A percentile compares a stretch with the other conserved stretches of the same genome.
phyloP scores from a whole-genome alignment of 2,329 filamentous ascomycete genomes.

The Nemania abortiva region DNA sequence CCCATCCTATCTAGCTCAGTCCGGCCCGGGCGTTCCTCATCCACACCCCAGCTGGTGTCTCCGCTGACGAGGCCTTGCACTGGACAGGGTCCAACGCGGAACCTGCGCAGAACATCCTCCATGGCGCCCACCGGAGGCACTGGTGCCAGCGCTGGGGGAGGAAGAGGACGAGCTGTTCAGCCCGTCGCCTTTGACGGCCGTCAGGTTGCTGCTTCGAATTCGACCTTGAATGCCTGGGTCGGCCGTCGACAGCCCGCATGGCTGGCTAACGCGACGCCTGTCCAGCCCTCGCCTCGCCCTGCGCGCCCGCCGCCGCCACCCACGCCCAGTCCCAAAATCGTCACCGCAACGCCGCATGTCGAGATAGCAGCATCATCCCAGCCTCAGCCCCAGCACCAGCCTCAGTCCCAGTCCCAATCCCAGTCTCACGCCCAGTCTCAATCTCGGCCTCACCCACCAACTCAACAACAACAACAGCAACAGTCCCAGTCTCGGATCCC shows the following conservation, averaged over 20 bases:
- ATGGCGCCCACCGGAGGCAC: slow-evolving; percentile 47
- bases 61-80: slow-evolving; percentile 25
- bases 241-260: slow-evolving; percentile 53
- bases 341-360: slow-evolving; percentile 31
- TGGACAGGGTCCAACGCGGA: slow-evolving; percentile 24
- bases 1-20: neutral
- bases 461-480: slow-evolving; percentile 20
- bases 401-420: slow-evolving; percentile 6
- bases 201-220: slow-evolving; percentile 56
- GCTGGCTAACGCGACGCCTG: slow-evolving; percentile 50
- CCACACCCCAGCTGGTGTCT: slow-evolving; percentile 31
- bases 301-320: slow-evolving; percentile 37
- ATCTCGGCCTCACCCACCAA: slow-evolving; percentile 1
- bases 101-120: slow-evolving; percentile 16
- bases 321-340: slow-evolving; percentile 20
- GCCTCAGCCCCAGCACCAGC: slow-evolving; percentile 23
- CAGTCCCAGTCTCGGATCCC: slow-evolving; percentile 16
- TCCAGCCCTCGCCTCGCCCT: slow-evolving; percentile 49
- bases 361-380: slow-evolving; percentile 17
- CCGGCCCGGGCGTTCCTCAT: slow-evolving; percentile 23
- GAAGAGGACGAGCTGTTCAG: slow-evolving; percentile 5
- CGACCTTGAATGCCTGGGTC: slow-evolving; percentile 56
- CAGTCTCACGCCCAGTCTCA: slow-evolving; percentile 22
- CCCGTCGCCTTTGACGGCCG: slow-evolving; percentile 28
- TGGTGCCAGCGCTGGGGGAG: slow-evolving; percentile 21